These are phyloP conservation scores for Candida glaebosa DNA, from an alignment of 805 yeast genomes.

Conservation along the genomic window DNA sequence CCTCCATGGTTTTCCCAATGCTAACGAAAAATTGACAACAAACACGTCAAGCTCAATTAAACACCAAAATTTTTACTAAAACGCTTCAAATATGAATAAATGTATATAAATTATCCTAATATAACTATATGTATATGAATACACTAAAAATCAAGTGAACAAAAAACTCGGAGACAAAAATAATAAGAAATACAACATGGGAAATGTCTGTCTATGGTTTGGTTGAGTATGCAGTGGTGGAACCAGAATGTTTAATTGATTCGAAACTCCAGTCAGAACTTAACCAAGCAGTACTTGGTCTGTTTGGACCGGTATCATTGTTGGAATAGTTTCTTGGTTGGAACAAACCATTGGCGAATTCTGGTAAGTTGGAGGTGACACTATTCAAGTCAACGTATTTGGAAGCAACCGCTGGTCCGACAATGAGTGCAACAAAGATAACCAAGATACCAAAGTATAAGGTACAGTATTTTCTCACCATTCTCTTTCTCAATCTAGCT, in stretches of 20 bases:
- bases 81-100: background rate
- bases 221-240: conserved; percentile 54
- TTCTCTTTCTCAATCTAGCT: conserved; percentile 92
- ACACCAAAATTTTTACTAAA: no score
- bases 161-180: background rate
- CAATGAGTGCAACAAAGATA: conserved; percentile 71
- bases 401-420: conserved; percentile 90
- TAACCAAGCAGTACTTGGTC: conserved; percentile 37
- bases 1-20: no score
- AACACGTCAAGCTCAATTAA: no score
- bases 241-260: conserved; percentile 25
- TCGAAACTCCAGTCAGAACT: conserved; percentile 34
- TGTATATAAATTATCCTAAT: conserved; percentile 2
- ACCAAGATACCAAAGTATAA: conserved; percentile 70
- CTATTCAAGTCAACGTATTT: conserved; percentile 43
- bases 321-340: conserved; percentile 83
- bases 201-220: conserved; percentile 38
- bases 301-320: conserved; percentile 67
- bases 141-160: conserved; percentile 1
- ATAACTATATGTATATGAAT: conserved; percentile 3
- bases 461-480: conserved; percentile 89
- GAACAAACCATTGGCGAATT: conserved; percentile 57
- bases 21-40: background rate
- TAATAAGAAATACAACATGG: conserved; percentile 2
- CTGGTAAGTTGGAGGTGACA: conserved; percentile 44